A percentile compares a stretch with the other conserved stretches of the same genome.
Conservation (phyloP, 2,329 filamentous ascomycete species). For the Bisporella sp. region DNA sequence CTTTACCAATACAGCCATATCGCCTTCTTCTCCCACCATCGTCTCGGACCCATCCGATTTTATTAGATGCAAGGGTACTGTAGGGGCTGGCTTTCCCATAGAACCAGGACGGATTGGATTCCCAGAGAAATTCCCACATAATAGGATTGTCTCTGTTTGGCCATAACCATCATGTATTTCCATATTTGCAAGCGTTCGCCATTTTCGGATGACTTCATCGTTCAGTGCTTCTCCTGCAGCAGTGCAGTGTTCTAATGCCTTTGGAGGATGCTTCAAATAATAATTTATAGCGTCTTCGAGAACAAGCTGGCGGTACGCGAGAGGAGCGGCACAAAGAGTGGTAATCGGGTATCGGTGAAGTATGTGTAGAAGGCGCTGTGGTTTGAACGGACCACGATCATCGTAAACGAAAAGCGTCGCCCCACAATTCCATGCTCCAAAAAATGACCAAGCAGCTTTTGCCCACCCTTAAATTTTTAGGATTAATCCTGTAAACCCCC, state of each 20-base stretch:
- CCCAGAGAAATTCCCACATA: constrained; percentile 32
- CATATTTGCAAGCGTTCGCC: constrained; percentile 29
- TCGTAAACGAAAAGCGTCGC: constrained; percentile 34
- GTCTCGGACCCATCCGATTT: constrained; percentile 25
- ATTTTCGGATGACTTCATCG: constrained; percentile 31
- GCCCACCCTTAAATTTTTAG: constrained; percentile 27
- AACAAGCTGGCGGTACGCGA: constrained; percentile 34
- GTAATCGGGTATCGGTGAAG: constrained; percentile 33
- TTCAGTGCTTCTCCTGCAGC: constrained; percentile 34
- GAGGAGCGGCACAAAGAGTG: constrained; percentile 34
- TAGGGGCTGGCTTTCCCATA: constrained; percentile 33
- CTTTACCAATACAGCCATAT: constrained; percentile 29
- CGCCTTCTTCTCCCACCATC: constrained; percentile 27
- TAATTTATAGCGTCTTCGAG: constrained; percentile 26
- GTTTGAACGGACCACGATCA: constrained; percentile 28
- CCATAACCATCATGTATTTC: constrained; percentile 35
- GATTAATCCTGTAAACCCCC: not conserved
- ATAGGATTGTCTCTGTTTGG: constrained; percentile 33
- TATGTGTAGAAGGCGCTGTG: constrained; percentile 25
- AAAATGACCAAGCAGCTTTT: constrained; percentile 35
- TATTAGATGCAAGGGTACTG: constrained; percentile 29
- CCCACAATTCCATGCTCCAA: constrained; percentile 33
- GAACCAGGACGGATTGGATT: constrained; percentile 29
- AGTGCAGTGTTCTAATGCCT: constrained; percentile 29
- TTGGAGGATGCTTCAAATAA: constrained; percentile 22